phyloP scores from a whole-genome alignment of 306 rosid genomes.

The Fagus sylvatica region DNA sequence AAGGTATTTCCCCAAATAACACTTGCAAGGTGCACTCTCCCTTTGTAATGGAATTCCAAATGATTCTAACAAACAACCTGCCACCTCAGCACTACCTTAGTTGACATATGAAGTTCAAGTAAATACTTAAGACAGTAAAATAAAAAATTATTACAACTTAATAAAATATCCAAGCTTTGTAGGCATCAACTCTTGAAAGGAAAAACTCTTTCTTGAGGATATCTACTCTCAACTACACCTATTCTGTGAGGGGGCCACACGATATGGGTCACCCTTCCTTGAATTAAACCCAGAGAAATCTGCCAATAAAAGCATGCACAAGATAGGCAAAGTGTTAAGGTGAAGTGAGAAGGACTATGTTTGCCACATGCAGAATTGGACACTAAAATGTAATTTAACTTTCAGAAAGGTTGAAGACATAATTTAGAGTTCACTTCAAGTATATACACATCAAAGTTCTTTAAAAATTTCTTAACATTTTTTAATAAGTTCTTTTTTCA shows the following conservation, averaged over 20 bases:
- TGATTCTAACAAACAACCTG: no score
- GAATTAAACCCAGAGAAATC: conserved; percentile 77
- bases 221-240: conserved; percentile 58
- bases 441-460: background rate
- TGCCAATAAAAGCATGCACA: conserved; percentile 41
- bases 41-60: no score
- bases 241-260: conserved; percentile 98
- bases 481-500: no score
- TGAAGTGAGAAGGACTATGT: conserved; percentile 7
- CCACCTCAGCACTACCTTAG: no score
- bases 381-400: background rate
- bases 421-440: background rate
- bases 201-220: conserved; percentile 36
- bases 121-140: no score
- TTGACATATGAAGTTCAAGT: no score
- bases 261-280: conserved; percentile 82
- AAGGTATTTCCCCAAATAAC: no score
- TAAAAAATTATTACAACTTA: no score
- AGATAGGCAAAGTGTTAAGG: conserved; percentile 22
- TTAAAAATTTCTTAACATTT: background rate
- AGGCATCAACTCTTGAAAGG: conserved; percentile 12
- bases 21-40: no score
- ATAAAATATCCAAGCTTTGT: no score
- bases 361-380: background rate
- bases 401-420: background rate